phyloP scores from a whole-genome alignment of 2,329 filamentous ascomycete genomes.

The Aspergillus terreus region DNA sequence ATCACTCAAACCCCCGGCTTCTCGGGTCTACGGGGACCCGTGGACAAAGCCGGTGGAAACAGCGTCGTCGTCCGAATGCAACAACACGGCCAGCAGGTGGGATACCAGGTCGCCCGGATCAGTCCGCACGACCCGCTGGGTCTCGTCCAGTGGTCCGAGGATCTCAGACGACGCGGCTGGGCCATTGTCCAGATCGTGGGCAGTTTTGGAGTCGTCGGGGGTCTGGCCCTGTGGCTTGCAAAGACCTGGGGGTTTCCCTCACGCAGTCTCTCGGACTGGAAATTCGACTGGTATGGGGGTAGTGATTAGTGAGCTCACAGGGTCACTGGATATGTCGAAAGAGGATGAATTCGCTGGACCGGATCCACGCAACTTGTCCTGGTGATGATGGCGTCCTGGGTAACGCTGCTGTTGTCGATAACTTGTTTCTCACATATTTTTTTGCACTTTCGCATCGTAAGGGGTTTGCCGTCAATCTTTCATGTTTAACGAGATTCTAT shows the following conservation, averaged over 20 bases:
- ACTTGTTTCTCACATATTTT: too few species aligned
- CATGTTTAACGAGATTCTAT: too few species aligned
- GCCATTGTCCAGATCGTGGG: conserved; percentile 70
- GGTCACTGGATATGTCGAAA: neutral
- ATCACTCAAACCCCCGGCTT: conserved; percentile 39
- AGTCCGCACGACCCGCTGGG: conserved; percentile 74
- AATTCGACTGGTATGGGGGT: conserved; percentile 22
- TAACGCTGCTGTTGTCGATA: too few species aligned
- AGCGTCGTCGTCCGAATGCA: conserved; percentile 22
- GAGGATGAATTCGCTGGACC: neutral
- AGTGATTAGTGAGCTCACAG: conserved; percentile 5
- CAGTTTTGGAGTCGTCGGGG: conserved; percentile 69
- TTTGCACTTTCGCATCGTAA: too few species aligned
- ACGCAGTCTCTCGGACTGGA: conserved; percentile 28
- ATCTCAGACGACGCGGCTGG: conserved; percentile 62
- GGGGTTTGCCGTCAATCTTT: too few species aligned
- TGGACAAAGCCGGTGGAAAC: conserved; percentile 20
- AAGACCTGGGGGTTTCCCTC: conserved; percentile 38
- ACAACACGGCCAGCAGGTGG: conserved; percentile 23
- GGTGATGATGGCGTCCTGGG: too few species aligned
- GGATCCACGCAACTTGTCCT: neutral
- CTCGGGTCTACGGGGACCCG: conserved; percentile 20
- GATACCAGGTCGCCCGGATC: conserved; percentile 34
- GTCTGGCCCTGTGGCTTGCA: conserved; percentile 62
- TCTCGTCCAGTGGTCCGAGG: conserved; percentile 65